Evolutionary conservation across 1,139 yeast genomes (phyloP).

Genomic region (Williopsis jadinii): DNA sequence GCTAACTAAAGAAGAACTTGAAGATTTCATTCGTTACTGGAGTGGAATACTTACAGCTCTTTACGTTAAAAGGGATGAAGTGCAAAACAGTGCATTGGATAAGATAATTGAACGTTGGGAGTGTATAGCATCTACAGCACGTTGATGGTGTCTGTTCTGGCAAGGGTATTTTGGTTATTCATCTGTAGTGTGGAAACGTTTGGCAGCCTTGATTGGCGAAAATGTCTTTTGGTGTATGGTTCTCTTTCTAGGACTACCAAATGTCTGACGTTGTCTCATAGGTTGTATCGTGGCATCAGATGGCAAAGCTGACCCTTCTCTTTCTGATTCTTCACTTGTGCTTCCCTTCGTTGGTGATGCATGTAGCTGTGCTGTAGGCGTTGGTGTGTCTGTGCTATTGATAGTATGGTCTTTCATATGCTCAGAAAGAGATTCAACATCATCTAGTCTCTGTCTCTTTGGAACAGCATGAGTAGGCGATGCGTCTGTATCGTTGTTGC

Average conservation of each 20-base stretch:
- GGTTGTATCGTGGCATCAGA: not conserved
- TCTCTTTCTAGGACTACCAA: slow-evolving; percentile 21
- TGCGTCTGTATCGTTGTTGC: not conserved
- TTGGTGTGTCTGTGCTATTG: not conserved
- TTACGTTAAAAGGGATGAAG: slow-evolving; percentile 35
- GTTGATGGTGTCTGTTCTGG: not conserved
- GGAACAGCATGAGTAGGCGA: slow-evolving; percentile 1
- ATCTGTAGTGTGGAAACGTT: slow-evolving; percentile 7
- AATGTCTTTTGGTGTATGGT: slow-evolving; percentile 11
- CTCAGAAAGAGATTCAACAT: not conserved
- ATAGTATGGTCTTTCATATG: not conserved
- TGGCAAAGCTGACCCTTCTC: not conserved
- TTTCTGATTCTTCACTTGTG: not conserved
- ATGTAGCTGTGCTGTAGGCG: not conserved
- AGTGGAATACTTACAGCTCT: slow-evolving; percentile 32
- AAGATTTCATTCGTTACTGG: slow-evolving; percentile 48
- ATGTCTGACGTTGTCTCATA: slow-evolving; percentile 2
- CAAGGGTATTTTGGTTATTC: not conserved
- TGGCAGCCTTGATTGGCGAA: slow-evolving; percentile 20
- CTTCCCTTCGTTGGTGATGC: not conserved
- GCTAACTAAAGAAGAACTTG: slow-evolving; percentile 23
- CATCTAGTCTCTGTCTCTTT: slow-evolving; percentile 6
- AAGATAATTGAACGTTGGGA: slow-evolving; percentile 37
- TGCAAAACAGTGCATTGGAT: slow-evolving; percentile 35
- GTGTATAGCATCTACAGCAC: not conserved